Base-by-base conservation (phyloP, 352 stramenopile species). In the Globisporangium emineosum region DNA sequence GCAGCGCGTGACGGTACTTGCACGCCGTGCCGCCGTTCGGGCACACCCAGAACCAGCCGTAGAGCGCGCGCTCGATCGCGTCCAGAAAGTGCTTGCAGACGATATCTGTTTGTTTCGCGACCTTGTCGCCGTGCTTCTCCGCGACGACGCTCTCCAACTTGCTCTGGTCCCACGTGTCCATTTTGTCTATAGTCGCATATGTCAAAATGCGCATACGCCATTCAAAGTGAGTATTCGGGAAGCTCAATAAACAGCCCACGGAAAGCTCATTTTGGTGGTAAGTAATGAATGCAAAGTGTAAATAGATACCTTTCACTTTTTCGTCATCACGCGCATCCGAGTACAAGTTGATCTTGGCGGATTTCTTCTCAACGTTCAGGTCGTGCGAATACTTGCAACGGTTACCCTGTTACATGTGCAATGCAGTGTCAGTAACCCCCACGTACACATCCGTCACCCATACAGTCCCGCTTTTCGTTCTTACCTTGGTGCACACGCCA, bases 1-100 rank as follows among this genome's bases (percentile, higher is more conserved):
- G 89, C 69, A 97, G 70, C n/a, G 89, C 89, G 66, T 97, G 89
- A 23, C 89, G 87, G 67, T 81, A 93, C 70, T 92, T 91, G 70
- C 82, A 93, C 49, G 73, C 69, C 32, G 86, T 74, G 35, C 87
- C 87, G 55, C 88, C 89, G 63, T 95, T 96, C 45, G 89, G 89
- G 62, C 89, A 97, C 15, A 90, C 79, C 89, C 89, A 97, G 73
- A 97, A 97, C 89, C 89, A 97, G 25, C 89, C 89, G 64, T 97
- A 97, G 56, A 93, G 71, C 27, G 83, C 90, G 73, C 93, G 93
- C 59, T 97, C 89, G 54, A 97, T 97, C 25, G 89, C 89, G 62
- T 97, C 89, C 70, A 97, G 74, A 63, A 97, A 97, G 70, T 92
- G 77, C 62, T 94, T 94, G 75, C 89, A 97, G 53, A 96, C 87